Evolutionary conservation across 2,329 filamentous ascomycete species (phyloP), one percentile per base, ranked within the genome.

Genomic region (Cladorrhinum sp.): DNA sequence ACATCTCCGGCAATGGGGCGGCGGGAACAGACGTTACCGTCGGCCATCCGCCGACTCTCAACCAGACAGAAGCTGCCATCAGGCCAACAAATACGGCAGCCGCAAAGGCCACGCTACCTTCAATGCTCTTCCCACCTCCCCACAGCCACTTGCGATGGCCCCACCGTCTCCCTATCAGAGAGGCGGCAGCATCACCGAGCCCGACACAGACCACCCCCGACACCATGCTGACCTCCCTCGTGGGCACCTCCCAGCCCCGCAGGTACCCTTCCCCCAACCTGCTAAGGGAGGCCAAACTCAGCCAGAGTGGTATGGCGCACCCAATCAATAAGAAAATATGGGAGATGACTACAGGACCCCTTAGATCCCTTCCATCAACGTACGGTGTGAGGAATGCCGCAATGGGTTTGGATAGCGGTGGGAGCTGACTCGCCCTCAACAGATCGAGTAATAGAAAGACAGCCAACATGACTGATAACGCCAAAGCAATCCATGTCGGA

Each of bases 271-370:
- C 18, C 7, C 30, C 55, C 3, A 24, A n/a, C n/a, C 28, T 52
- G 4, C 9, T 18, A 1, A 91, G 77, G 0, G 88, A 86, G 0
- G 90, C 91, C 12, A 97, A 82, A 3, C 87, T 89, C 1, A 97
- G 81, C 95, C 95, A 98, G 1, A 98, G 83, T 0, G 95, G 95
- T 4, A 98, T 93, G 7, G 94, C 94, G 68, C 95, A 98, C 36
- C 95, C 95, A 58, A 98, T 92, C 4, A 98, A 83, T 10, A 99
- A 82, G 72, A 99, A 99, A 55, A 99, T 96, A 73, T 98, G 95
- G 0, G 90, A 96, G 57, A 99, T 90, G 49, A 99, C 94, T 26
- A 99, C 93, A 0, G 95, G 95, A 0, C 95, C 95, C 30, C 93
- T 86, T 58, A 98, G 86, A 73, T 99, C 95, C 65, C 95, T 82